These are phyloP conservation scores for Polysphondylium violaceum DNA, from an alignment of 78 protist genomes.

Conservation along the genomic window DNA sequence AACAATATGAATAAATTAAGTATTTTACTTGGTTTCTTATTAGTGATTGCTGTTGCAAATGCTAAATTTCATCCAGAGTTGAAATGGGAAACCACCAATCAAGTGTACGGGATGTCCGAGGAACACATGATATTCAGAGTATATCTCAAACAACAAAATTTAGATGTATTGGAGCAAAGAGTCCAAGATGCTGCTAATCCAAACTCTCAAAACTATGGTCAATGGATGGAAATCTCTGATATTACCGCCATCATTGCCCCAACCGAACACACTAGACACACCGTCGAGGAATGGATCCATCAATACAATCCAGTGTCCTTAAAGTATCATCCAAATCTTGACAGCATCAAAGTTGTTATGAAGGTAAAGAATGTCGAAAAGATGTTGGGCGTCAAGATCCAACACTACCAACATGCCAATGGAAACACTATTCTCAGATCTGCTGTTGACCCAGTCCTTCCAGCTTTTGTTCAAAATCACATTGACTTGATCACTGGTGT, in stretches of 20 bases:
- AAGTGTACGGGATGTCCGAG: neutral
- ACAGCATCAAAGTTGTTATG: neutral
- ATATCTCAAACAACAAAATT: slow-evolving; percentile 42
- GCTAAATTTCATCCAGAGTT: slow-evolving; percentile 5
- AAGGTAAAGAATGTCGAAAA: neutral
- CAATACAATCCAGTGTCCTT: neutral
- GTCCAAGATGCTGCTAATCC: slow-evolving; percentile 54
- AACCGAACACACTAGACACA: neutral
- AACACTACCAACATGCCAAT: neutral
- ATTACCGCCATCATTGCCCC: slow-evolving; percentile 46
- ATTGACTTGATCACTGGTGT: slow-evolving; percentile 66
- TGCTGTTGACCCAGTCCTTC: slow-evolving; percentile 21
- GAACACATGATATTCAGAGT: slow-evolving; percentile 1
- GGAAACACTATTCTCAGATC: slow-evolving; percentile 27
- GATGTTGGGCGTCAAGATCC: slow-evolving; percentile 6
- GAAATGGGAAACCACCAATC: neutral
- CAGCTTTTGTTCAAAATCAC: neutral
- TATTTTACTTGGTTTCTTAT: too few species aligned
- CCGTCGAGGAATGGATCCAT: slow-evolving; percentile 13
- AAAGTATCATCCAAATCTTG: neutral
- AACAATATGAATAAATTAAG: too few species aligned
- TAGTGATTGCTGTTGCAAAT: too few species aligned
- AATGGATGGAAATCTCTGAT: slow-evolving; percentile 37
- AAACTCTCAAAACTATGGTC: slow-evolving; percentile 47
- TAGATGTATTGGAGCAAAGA: neutral